Evolutionary conservation across 768 basidiomycete species (phyloP).

Genomic region (Pleurotus salmoneostramineus): DNA sequence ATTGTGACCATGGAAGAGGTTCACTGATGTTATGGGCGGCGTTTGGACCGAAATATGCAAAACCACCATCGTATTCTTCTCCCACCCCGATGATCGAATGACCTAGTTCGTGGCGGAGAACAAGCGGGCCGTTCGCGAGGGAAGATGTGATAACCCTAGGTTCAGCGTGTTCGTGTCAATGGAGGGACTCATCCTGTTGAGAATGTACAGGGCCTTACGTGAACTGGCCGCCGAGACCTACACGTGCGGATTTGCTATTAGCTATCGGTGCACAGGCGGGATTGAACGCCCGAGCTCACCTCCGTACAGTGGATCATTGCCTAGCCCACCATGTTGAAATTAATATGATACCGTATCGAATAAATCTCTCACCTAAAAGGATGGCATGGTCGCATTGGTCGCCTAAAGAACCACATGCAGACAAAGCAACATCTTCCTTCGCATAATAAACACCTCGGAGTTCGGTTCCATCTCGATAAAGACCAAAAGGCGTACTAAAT

Average conservation of each 20-base stretch:
- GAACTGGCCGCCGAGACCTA: slow-evolving; percentile 75
- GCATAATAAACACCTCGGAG: slow-evolving; percentile 70
- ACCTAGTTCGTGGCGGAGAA: slow-evolving; percentile 76
- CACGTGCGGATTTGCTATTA: background rate
- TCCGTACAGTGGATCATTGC: slow-evolving; percentile 77
- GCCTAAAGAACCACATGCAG: slow-evolving; percentile 64
- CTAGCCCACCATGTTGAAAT: slow-evolving; percentile 24
- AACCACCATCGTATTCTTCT: slow-evolving; percentile 83
- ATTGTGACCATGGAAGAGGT: slow-evolving; percentile 65
- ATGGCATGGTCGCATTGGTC: slow-evolving; percentile 73
- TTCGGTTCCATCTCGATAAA: slow-evolving; percentile 78
- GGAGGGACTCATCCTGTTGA: background rate
- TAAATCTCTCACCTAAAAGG: slow-evolving; percentile 47
- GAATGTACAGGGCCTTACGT: slow-evolving; percentile 43
- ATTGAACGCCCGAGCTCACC: slow-evolving; percentile 35
- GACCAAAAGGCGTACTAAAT: slow-evolving; percentile 65
- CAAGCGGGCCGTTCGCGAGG: slow-evolving; percentile 65
- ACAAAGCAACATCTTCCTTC: slow-evolving; percentile 60
- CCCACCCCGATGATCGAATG: slow-evolving; percentile 78
- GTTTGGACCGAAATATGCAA: slow-evolving; percentile 68
- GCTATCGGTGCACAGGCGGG: background rate
- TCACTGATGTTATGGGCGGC: slow-evolving; percentile 40
- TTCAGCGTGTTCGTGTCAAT: background rate
- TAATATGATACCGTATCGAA: too few species aligned
- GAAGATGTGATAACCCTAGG: slow-evolving; percentile 73